Conservation (phyloP, 2,329 filamentous ascomycete species). For the Dryadomyces quercus-mongolicae region DNA sequence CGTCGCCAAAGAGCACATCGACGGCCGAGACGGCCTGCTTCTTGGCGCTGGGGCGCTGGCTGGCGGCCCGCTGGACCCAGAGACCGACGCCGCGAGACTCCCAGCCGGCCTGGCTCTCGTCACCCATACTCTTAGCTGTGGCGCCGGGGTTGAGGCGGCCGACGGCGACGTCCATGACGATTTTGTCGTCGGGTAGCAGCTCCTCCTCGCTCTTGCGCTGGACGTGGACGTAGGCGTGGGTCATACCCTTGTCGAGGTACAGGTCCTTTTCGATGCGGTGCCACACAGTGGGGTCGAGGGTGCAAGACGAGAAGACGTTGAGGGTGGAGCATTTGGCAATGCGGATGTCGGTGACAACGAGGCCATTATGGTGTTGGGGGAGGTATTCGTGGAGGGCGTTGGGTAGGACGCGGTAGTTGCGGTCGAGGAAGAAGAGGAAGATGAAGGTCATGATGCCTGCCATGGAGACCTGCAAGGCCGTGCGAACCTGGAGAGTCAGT, state of each 20-base stretch:
- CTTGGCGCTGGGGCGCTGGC: slow-evolving; percentile 62
- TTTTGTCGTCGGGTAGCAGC: slow-evolving; percentile 57
- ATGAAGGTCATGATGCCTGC: slow-evolving; percentile 55
- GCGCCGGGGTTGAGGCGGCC: slow-evolving; percentile 58
- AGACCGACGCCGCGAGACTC: slow-evolving; percentile 65
- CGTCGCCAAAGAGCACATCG: slow-evolving; percentile 79
- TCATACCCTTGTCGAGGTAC: slow-evolving; percentile 63
- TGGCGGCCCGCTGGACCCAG: slow-evolving; percentile 68
- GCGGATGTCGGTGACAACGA: slow-evolving; percentile 76
- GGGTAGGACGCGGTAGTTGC: slow-evolving; percentile 76
- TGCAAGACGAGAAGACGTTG: slow-evolving; percentile 65
- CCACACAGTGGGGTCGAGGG: slow-evolving; percentile 61
- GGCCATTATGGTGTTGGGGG: slow-evolving; percentile 72
- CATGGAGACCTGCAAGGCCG: slow-evolving; percentile 62
- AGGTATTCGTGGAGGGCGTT: slow-evolving; percentile 77
- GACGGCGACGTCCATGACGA: slow-evolving; percentile 69
- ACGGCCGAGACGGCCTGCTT: slow-evolving; percentile 65
- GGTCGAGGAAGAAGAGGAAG: slow-evolving; percentile 72
- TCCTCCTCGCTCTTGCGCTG: slow-evolving; percentile 80
- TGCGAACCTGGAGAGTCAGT: slow-evolving; percentile 37
- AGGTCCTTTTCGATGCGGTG: slow-evolving; percentile 82
- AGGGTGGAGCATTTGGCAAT: slow-evolving; percentile 64
- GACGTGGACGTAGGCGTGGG: slow-evolving; percentile 71
- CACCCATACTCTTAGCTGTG: slow-evolving; percentile 29
- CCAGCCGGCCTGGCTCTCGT: slow-evolving; percentile 47